Evolutionary conservation across 805 yeast genomes (phyloP).

Genomic region (Ogataea trehaloabstinens): DNA sequence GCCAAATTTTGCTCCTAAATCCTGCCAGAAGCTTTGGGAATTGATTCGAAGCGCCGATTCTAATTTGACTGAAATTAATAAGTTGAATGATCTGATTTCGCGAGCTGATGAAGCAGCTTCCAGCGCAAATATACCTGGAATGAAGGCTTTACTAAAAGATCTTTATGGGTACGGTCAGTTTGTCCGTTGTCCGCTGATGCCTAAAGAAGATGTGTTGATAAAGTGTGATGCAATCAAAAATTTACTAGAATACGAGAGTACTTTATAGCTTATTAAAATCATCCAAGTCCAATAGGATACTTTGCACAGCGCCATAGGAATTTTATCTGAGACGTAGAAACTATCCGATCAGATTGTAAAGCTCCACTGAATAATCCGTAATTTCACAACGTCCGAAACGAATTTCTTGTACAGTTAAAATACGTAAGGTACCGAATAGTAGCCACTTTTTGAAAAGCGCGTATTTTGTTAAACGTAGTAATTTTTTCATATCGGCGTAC

Average conservation of each 20-base stretch:
- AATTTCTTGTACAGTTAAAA: too few species aligned
- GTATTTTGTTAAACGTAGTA: too few species aligned
- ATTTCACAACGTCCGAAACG: too few species aligned
- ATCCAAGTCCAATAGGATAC: too few species aligned
- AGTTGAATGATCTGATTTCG: conserved; percentile 12
- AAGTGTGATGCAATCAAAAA: conserved; percentile 6
- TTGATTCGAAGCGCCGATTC: conserved; percentile 6
- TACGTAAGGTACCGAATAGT: too few species aligned
- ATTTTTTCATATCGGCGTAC: neutral
- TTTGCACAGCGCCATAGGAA: too few species aligned
- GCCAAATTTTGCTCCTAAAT: conserved; percentile 20
- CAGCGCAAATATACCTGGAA: conserved; percentile 16
- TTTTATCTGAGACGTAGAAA: too few species aligned
- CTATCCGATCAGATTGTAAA: too few species aligned
- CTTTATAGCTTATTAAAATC: conserved; percentile 1
- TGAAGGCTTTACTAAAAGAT: conserved; percentile 12
- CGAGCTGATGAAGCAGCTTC: conserved; percentile 17
- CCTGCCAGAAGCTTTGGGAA: conserved; percentile 15
- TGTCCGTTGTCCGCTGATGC: conserved; percentile 16
- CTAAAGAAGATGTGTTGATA: conserved; percentile 2
- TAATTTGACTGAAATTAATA: conserved; percentile 7
- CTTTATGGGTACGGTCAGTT: conserved; percentile 8
- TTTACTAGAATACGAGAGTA: conserved; percentile 9
- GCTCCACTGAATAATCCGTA: too few species aligned
- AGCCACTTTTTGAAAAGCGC: too few species aligned